These are phyloP conservation scores for Nissolia schottii DNA, from an alignment of 306 rosid genomes.

Conservation along the genomic window DNA sequence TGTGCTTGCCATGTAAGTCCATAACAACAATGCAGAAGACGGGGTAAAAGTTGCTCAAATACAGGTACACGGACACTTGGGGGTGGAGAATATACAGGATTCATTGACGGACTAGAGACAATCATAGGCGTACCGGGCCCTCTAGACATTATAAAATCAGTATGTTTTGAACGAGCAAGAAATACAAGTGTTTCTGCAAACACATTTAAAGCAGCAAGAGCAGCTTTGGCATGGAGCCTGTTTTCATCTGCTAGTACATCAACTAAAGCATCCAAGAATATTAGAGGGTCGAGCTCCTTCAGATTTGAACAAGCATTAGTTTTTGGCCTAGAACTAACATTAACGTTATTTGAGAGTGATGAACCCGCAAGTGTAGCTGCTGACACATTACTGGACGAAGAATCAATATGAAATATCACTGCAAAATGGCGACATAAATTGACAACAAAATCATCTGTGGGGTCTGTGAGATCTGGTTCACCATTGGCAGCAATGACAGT, in stretches of 20 bases:
- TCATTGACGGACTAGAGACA: slow-evolving; percentile 96
- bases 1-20: slow-evolving; percentile 98
- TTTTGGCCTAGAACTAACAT: slow-evolving; percentile 58
- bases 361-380: slow-evolving; percentile 60
- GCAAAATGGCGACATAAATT: slow-evolving; percentile 98
- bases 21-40: slow-evolving; percentile 96
- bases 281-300: slow-evolving; percentile 93
- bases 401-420: slow-evolving; percentile 74
- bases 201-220: slow-evolving; percentile 79
- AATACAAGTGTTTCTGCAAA: slow-evolving; percentile 93
- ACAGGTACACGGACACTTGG: slow-evolving; percentile 96
- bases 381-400: slow-evolving; percentile 49
- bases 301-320: slow-evolving; percentile 63
- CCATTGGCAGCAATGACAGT: slow-evolving; percentile 87
- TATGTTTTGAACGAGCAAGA: slow-evolving; percentile 91
- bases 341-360: slow-evolving; percentile 49
- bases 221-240: slow-evolving; percentile 92
- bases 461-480: slow-evolving; percentile 78
- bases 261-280: slow-evolving; percentile 94
- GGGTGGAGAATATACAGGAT: slow-evolving; percentile 96
- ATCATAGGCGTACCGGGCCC: slow-evolving; percentile 98
- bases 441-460: slow-evolving; percentile 78
- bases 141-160: slow-evolving; percentile 79
- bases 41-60: slow-evolving; percentile 93
- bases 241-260: slow-evolving; percentile 95